Evolutionary conservation across 192 early-diverging fungal genomes (phyloP).

Genomic region (Coemansia nantahalensis): DNA sequence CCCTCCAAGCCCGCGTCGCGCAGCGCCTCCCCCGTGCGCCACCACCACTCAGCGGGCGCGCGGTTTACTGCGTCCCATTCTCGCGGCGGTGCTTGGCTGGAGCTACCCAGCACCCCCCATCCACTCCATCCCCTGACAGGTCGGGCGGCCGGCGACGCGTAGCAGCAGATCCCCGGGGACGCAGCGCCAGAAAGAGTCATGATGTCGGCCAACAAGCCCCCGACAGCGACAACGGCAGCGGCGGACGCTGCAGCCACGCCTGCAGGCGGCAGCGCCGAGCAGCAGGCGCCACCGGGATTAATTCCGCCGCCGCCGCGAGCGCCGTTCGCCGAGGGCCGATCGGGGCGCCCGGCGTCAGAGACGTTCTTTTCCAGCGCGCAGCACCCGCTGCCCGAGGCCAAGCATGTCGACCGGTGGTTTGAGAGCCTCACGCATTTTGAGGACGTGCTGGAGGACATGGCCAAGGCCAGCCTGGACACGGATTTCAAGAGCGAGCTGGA

Average conservation of each 20-base stretch:
- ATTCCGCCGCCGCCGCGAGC: no score
- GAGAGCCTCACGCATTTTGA: conserved; percentile 91
- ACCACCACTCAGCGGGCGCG: no score
- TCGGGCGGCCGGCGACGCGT: no score
- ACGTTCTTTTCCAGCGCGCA: conserved; percentile 50
- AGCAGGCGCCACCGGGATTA: conserved; percentile 18
- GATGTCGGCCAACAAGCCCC: conserved; percentile 34
- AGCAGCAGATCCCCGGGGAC: no score
- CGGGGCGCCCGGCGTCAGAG: conserved; percentile 39
- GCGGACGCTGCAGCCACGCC: conserved; percentile 1
- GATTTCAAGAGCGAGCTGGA: conserved; percentile 87
- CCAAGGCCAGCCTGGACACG: conserved; percentile 72
- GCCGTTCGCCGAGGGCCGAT: conserved; percentile 19
- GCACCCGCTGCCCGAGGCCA: conserved; percentile 41
- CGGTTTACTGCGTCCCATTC: no score
- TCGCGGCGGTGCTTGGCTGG: no score
- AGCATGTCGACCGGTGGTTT: conserved; percentile 78
- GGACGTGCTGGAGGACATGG: conserved; percentile 89
- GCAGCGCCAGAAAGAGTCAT: conserved; percentile 3
- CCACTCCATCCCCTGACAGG: no score
- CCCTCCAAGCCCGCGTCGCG: no score
- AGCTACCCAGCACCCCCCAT: no score
- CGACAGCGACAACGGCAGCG: conserved; percentile 9
- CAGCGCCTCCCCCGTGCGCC: no score
- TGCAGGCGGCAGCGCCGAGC: conserved; percentile 2